A percentile compares a stretch with the other conserved stretches of the same genome.
These are phyloP conservation scores for Mycena rosella DNA, from an alignment of 768 basidiomycete species.

Conservation along the genomic window DNA sequence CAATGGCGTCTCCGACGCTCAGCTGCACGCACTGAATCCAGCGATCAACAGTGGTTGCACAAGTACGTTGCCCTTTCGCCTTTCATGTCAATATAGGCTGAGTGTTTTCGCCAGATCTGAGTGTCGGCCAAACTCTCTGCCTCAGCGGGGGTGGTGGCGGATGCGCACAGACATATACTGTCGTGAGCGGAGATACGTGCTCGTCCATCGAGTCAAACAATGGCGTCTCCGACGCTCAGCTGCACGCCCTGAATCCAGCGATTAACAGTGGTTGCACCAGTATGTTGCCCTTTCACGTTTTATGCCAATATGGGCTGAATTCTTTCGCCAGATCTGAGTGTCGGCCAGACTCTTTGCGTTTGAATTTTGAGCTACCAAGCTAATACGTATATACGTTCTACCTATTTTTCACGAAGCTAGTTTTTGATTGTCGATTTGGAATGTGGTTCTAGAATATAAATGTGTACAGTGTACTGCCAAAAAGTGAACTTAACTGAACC, in stretches of 20 bases:
- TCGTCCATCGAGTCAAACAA: too few relatives aligned
- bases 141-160: not conserved
- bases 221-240: too few relatives aligned
- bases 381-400: not conserved
- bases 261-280: constrained; percentile 1
- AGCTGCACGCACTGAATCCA: too few relatives aligned
- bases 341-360: not conserved
- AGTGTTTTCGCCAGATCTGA: constrained; percentile 6
- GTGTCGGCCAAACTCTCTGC: constrained; percentile 5
- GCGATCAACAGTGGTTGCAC: too few relatives aligned
- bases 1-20: too few relatives aligned
- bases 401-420: constrained; percentile 2
- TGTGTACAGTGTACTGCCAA: too few relatives aligned
- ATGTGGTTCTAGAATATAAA: not conserved
- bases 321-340: not conserved
- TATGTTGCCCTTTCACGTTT: constrained; percentile 1
- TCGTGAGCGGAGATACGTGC: too few relatives aligned
- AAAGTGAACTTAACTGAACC: too few relatives aligned
- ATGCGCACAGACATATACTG: too few relatives aligned
- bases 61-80: not conserved
- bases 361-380: not conserved
- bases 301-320: not conserved
- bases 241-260: too few relatives aligned
- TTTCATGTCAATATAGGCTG: constrained; percentile 12
- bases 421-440: constrained; percentile 1